Evolutionary conservation across 202 grass and related monocot species (phyloP), one percentile per base, ranked within the genome.

Genomic region (Carex sylvatica): DNA sequence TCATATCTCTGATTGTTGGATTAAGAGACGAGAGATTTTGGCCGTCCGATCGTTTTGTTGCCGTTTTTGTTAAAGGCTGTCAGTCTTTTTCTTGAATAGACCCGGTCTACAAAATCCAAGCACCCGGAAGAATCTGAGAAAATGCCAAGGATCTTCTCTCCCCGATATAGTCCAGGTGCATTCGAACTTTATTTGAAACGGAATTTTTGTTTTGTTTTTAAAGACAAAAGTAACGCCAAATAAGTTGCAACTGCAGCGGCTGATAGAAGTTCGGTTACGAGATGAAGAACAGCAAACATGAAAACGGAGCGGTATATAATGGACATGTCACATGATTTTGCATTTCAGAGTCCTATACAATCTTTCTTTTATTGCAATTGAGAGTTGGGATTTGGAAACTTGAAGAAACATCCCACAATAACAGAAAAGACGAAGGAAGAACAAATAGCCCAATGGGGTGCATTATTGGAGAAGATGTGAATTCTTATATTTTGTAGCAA

Each of bases 61-160:
- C 30, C 22, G 20, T 81, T 81, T 65, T 81, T 22, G 78, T 11
- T 23, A 51, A n/a, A 44, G 18, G 18, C 16, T 40, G 65, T 40
- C 67, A 70, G 36, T 70, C n/a, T 61, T 11, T 67, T 68, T 4
- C 68, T 15, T 52, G 77, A 49, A 68, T 53, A 66, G 79, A 52
- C 20, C 5, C 2, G 40, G 79, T 66, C 60, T 65, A 81, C 24
- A 12, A 2, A 24, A 28, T 18, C 33, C 26, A 23, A 30, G 0
- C 18, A 13, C 10, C 10, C 3, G 24, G 14, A 14, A 2, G 14
- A 14, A 2, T 54, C n/a, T 9, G 46, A 30, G 4, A 16, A 73
- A 24, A 6, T 69, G 8, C 7, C 42, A 9, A 52, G 12, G 19
- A 23, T 51, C 20, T 73, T 28, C 4, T 6, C 20, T 51, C 4